Percentiles rank a stretch among this genome's conserved stretches.
These are phyloP conservation scores for Hirschfeldia incana DNA, from an alignment of 345 rosid genomes.

Conservation along the genomic window DNA sequence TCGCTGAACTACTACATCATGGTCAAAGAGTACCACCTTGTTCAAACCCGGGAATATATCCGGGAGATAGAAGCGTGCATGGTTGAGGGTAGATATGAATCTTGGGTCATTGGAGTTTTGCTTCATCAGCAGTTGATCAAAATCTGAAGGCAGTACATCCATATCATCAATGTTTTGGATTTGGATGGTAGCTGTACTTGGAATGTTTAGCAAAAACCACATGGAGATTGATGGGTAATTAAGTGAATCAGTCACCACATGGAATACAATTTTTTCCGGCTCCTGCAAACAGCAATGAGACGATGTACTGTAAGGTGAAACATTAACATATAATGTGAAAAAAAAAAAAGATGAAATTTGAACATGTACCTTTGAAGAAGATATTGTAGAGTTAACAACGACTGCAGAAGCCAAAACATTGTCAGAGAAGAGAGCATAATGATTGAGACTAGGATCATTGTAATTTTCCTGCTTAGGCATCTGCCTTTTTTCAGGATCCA, in stretches of 20 bases:
- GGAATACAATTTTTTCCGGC: conserved; percentile 73
- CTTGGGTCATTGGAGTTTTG: conserved; percentile 64
- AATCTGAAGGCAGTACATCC: conserved; percentile 59
- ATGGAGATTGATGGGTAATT: conserved; percentile 81
- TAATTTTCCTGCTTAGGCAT: conserved; percentile 59
- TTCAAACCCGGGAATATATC: conserved; percentile 72
- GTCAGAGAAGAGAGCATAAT: conserved; percentile 85
- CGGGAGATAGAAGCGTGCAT: conserved; percentile 86
- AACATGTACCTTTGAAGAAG: conserved; percentile 63
- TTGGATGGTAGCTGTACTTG: conserved; percentile 61
- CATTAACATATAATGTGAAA: too few species aligned
- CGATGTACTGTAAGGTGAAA: too few species aligned
- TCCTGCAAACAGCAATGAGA: conserved; percentile 47
- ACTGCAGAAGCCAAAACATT: conserved; percentile 84
- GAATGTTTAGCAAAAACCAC: conserved; percentile 83
- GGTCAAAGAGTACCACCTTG: conserved; percentile 79
- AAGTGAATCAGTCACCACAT: conserved; percentile 82
- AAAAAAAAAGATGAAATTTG: background rate
- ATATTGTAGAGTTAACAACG: conserved; percentile 75
- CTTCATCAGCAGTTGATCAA: conserved; percentile 51
- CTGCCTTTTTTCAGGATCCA: conserved; percentile 67
- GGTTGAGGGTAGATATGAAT: conserved; percentile 69
- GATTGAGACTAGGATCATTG: conserved; percentile 58
- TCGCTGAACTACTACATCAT: conserved; percentile 89
- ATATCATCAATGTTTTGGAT: conserved; percentile 67